Base-by-base conservation (phyloP, 2,329 filamentous ascomycete species). In the Alternaria sp. region DNA sequence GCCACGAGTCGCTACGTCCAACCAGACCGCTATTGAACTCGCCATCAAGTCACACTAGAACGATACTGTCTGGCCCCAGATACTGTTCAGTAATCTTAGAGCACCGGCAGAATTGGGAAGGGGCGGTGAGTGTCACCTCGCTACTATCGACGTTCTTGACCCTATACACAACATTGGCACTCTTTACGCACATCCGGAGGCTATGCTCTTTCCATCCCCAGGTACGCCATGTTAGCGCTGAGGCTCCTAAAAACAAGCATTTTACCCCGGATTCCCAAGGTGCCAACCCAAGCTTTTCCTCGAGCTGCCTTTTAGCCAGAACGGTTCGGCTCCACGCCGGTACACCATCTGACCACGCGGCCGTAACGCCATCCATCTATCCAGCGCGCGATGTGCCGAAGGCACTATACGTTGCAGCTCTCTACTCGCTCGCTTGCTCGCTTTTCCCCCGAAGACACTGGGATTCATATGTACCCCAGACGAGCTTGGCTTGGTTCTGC, bases 401-500 rank as follows among this genome's bases (percentile, higher is more conserved):
- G 23, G 30, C 21, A 10, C 55, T 65, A 47, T 72, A 46, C 15
- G 43, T 25, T 18, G 43, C 21, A 33, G 1, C n/a, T 5, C 33
- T 45, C 56, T 44, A 76, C 72, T 74, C 57, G 74, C 59, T 71
- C 65, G 70, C 65, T 68, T 70, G 53, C 46, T 58, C 44, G 57
- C 59, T 49, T 68, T 65, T 61, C 44, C 49, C 30, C 60, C 58
- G 65, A 46, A 60, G 58, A 28, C 60, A 65, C 70, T 62, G 61
- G 67, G 60, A 70, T 63, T 58, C 45, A 61, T 63, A 75, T 76
- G 75, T 58, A 77, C 75, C 75, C 75, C 75, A 69, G 75, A 78
- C 65, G 68, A 66, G 71, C 71, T 71, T 70, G 60, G 54, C 63
- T 57, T 65, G 43, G 49, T 56, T 61, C 61, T 65, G 70, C 71